A percentile compares a stretch with the other conserved stretches of the same genome.
These are phyloP conservation scores for Aspergillus nanangensis DNA, from an alignment of 495 filamentous ascomycete genomes.

Conservation along the genomic window DNA sequence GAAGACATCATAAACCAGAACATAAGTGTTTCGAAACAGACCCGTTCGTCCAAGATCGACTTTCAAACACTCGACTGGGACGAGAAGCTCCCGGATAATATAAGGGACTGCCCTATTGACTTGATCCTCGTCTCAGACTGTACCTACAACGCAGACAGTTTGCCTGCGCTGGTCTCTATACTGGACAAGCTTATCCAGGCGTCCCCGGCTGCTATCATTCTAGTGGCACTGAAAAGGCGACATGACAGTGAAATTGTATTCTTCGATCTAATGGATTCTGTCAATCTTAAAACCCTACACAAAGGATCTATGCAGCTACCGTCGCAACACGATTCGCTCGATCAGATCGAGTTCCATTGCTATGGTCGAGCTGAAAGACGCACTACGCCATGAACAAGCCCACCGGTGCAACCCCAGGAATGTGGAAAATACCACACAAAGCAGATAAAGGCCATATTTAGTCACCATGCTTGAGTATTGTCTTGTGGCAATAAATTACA, in stretches of 20 bases:
- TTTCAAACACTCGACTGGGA: conserved; percentile 79
- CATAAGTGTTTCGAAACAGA: conserved; percentile 38
- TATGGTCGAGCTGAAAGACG: conserved; percentile 21
- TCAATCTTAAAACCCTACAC: conserved; percentile 48
- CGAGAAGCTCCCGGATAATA: conserved; percentile 34
- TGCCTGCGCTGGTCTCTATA: conserved; percentile 69
- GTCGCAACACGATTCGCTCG: conserved; percentile 49
- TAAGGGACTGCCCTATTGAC: conserved; percentile 49
- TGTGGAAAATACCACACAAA: too few species aligned
- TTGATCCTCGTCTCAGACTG: conserved; percentile 84
- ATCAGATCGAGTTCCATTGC: conserved; percentile 59
- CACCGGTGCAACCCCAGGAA: not conserved
- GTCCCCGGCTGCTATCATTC: conserved; percentile 52
- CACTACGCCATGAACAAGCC: not conserved
- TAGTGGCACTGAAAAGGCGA: conserved; percentile 78
- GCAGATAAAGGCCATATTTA: too few species aligned
- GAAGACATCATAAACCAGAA: conserved; percentile 58
- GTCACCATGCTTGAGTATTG: too few species aligned
- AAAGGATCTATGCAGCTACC: conserved; percentile 50
- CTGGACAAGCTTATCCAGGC: conserved; percentile 49
- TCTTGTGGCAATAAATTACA: too few species aligned
- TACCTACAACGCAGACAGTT: conserved; percentile 86
- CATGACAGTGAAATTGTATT: conserved; percentile 79
- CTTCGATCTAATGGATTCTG: conserved; percentile 67
- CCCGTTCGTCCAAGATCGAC: conserved; percentile 30